Percentiles rank a stretch among this genome's conserved stretches.
phyloP scores from a whole-genome alignment of 805 yeast genomes.

The Zygosaccharomyces gambellarensis region DNA sequence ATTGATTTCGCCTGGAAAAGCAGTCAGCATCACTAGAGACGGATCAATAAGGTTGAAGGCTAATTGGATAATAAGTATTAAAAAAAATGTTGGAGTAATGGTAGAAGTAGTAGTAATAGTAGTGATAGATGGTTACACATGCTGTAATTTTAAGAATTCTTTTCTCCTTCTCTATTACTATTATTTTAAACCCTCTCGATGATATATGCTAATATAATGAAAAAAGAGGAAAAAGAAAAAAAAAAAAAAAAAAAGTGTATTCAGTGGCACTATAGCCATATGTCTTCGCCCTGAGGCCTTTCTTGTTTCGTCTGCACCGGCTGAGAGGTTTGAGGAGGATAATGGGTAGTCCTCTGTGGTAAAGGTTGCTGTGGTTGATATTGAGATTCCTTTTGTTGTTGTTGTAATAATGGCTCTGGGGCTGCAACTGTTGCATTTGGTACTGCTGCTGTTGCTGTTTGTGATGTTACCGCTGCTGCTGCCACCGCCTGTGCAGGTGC shows the following conservation, averaged over 20 bases:
- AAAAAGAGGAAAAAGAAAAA: not conserved
- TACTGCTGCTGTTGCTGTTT: slow-evolving; percentile 13
- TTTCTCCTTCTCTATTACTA: not conserved
- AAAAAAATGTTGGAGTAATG: not conserved
- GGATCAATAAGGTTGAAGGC: not conserved
- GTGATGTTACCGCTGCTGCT: slow-evolving; percentile 12
- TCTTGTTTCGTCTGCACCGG: slow-evolving; percentile 25
- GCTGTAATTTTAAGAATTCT: not conserved
- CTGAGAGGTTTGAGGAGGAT: slow-evolving; percentile 19
- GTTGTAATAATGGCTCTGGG: slow-evolving; percentile 16
- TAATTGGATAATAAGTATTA: not conserved
- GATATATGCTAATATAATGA: slow-evolving; percentile 1
- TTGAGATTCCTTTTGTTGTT: slow-evolving; percentile 16
- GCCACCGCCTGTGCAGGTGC: slow-evolving; percentile 14
- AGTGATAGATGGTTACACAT: slow-evolving; percentile 4
- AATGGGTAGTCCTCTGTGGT: slow-evolving; percentile 17
- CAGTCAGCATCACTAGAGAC: not conserved
- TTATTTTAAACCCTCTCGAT: not conserved
- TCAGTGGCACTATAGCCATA: slow-evolving; percentile 20
- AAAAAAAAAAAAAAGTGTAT: not conserved
- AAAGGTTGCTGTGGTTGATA: slow-evolving; percentile 21
- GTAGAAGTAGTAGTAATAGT: not conserved
- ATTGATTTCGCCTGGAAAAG: not conserved
- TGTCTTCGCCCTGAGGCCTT: slow-evolving; percentile 26
- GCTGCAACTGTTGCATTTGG: slow-evolving; percentile 11